These are phyloP conservation scores for Amanita pallidorosea DNA, from an alignment of 768 basidiomycete genomes.

Conservation along the genomic window DNA sequence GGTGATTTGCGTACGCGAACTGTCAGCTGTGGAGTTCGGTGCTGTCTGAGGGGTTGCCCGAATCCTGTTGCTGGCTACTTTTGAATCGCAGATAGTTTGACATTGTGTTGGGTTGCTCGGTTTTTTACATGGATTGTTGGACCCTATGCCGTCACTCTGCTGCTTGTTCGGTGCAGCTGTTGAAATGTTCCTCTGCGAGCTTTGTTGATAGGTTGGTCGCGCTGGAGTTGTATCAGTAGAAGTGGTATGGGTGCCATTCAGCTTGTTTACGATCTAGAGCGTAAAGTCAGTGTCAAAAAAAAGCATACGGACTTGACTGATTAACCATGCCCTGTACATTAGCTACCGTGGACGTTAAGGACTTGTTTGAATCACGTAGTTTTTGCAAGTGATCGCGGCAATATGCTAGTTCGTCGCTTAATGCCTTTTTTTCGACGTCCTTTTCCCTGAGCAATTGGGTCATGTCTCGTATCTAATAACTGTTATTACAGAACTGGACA, in stretches of 20 bases:
- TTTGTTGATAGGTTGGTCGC: neutral
- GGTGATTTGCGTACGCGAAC: neutral
- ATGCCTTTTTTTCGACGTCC: conserved; percentile 13
- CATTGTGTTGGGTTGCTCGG: neutral
- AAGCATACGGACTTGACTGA: neutral
- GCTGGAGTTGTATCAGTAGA: neutral
- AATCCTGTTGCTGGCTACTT: neutral
- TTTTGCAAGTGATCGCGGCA: conserved; percentile 17
- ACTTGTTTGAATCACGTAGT: conserved; percentile 17
- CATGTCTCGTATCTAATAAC: conserved; percentile 6
- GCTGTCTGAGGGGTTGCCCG: neutral
- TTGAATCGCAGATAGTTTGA: neutral
- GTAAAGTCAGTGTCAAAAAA: neutral
- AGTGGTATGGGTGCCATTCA: neutral
- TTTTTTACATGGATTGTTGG: neutral
- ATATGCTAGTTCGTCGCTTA: conserved; percentile 13
- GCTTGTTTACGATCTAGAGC: conserved; percentile 3
- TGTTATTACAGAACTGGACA: neutral
- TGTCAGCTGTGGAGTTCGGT: neutral
- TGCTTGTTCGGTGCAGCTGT: neutral
- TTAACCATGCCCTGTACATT: conserved; percentile 19
- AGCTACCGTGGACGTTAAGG: conserved; percentile 16
- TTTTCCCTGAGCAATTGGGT: conserved; percentile 9
- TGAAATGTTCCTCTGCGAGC: neutral
- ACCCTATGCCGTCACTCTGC: neutral